Percentiles rank a stretch among this genome's conserved stretches.
Evolutionary conservation across 352 stramenopile genomes (phyloP).

Genomic region (Phytophthora citricola): DNA sequence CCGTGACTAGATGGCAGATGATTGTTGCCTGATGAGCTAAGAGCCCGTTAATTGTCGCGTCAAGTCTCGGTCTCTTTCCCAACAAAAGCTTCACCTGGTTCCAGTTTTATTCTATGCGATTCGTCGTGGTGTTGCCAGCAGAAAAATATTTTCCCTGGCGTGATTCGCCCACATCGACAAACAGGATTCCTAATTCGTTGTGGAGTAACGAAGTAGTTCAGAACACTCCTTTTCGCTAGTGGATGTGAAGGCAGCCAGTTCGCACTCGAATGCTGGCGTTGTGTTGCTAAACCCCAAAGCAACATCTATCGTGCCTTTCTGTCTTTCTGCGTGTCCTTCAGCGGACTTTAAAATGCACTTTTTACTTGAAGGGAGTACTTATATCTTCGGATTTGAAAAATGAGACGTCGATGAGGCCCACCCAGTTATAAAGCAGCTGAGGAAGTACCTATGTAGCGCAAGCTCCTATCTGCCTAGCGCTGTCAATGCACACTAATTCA

Average conservation of each 20-base stretch:
- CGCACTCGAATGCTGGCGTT: background rate
- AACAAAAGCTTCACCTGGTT: background rate
- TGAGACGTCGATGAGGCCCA: too few relatives aligned
- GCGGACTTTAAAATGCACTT: too few relatives aligned
- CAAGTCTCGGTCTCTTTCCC: background rate
- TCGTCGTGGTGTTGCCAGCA: background rate
- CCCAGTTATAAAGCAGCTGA: too few relatives aligned
- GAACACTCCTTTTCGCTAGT: background rate
- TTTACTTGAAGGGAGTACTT: too few relatives aligned
- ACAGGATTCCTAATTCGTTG: background rate
- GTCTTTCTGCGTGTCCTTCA: too few relatives aligned
- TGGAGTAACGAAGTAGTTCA: background rate
- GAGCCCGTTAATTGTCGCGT: background rate
- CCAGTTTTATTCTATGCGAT: background rate
- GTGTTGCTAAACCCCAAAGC: background rate
- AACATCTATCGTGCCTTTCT: background rate
- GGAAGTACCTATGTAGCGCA: too few relatives aligned
- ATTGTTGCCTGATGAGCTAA: constrained; percentile 6
- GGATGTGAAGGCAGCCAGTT: background rate
- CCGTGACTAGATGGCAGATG: background rate
- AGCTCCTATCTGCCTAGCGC: too few relatives aligned
- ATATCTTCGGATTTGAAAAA: too few relatives aligned
- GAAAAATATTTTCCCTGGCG: background rate
- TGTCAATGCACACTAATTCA: too few relatives aligned
- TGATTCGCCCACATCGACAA: background rate